phyloP scores from a whole-genome alignment of 805 yeast species.

The Myxozyma lipomycoides region DNA sequence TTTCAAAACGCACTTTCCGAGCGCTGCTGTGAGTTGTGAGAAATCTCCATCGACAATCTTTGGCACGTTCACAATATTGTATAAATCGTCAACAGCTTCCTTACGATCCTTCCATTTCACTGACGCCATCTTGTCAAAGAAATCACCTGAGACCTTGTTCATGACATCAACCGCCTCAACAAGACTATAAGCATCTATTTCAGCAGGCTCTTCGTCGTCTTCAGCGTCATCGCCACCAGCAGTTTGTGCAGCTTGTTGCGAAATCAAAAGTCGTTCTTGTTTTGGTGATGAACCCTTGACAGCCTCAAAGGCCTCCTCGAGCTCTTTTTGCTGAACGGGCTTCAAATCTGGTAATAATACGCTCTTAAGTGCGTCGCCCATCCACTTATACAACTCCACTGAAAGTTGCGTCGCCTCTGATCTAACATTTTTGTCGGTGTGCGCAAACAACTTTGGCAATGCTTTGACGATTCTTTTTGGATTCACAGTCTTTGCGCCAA shows the following conservation, averaged over 20 bases:
- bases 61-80: constrained; percentile 42
- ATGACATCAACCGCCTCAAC: constrained; percentile 67
- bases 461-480: constrained; percentile 55
- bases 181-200: constrained; percentile 66
- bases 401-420: constrained; percentile 68
- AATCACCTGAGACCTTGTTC: constrained; percentile 60
- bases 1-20: constrained; percentile 64
- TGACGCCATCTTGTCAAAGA: constrained; percentile 52
- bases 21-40: constrained; percentile 52
- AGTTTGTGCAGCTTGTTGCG: constrained; percentile 48
- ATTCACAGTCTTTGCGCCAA: constrained; percentile 60
- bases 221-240: constrained; percentile 30
- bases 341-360: constrained; percentile 67
- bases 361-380: constrained; percentile 59
- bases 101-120: constrained; percentile 89
- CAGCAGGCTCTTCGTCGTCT: constrained; percentile 38
- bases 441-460: constrained; percentile 69
- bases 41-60: constrained; percentile 60
- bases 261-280: constrained; percentile 54
- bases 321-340: constrained; percentile 87
- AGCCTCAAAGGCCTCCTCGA: constrained; percentile 61
- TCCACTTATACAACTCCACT: constrained; percentile 67
- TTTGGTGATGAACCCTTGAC: constrained; percentile 38
- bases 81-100: constrained; percentile 67
- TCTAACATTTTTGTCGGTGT: constrained; percentile 83